Base-by-base conservation (phyloP, 1,284 basidiomycete species). In the Cryptococcus wingfieldii region DNA sequence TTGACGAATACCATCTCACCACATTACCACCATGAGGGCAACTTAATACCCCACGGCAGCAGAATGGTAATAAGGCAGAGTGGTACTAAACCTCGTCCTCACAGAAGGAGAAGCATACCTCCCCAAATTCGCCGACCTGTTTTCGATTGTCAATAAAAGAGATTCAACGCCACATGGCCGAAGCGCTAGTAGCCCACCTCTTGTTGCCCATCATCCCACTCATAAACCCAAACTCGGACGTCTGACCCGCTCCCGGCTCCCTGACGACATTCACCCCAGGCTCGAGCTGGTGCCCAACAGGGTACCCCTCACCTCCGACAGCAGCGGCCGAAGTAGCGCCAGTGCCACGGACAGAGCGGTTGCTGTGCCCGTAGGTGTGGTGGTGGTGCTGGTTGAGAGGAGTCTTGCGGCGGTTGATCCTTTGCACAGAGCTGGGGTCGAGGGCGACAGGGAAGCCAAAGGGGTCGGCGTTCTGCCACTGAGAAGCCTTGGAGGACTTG, bases 221-320 rank as follows among this genome's bases (percentile, higher is more conserved):
- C 48, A 50, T 50, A n/a, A 49, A 43, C 12, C 47, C 47, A 43
- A 53, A 45, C 37, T 45, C 47, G 44, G 48, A 49, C 18, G 27
- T 31, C 41, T n/a, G 8, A 4, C n/a, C n/a, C 12, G 41, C 41
- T 34, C 31, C 31, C 46, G 54, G 42, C 34, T 52, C 54, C 44
- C 48, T 45, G 39, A 62, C 51, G 41, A 60, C 38, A 10, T 55
- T 38, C 39, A 63, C 55, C n/a, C 64, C 61, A 27, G 64, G 64
- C 47, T 65, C 61, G 50, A 62, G 41, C 53, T 43, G 50, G 19
- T 37, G n/a, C 3, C 38, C 38, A 41, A 38, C 27, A 34, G 39
- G 41, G 45, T 38, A 47, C 44, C 18, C 12, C 42, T 44, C 42
- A 25, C 42, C 42, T 25, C 42, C 25, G 46, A 18, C 13, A 44